Percentiles rank a stretch among this genome's conserved stretches.
These are phyloP conservation scores for Ogataea hybrid DNA, from an alignment of 1,139 yeast species.

Conservation along the genomic window DNA sequence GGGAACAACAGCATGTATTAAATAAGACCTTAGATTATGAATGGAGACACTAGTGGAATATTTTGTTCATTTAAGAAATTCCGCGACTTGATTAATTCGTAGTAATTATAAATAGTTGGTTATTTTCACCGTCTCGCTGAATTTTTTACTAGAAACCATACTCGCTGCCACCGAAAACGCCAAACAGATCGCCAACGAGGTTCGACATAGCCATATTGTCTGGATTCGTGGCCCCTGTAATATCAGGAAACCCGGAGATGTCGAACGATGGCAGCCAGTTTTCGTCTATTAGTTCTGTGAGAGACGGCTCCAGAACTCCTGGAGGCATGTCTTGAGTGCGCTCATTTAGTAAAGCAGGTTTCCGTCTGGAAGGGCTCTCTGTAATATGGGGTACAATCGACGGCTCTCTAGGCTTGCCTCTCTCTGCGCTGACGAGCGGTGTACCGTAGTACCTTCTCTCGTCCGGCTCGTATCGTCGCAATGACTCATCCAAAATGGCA, in stretches of 20 bases:
- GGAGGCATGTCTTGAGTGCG: neutral
- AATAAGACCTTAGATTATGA: neutral
- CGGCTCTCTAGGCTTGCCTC: slow-evolving; percentile 12
- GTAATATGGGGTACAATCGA: neutral
- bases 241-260: slow-evolving; percentile 13
- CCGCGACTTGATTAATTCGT: neutral
- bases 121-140: neutral
- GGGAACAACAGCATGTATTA: neutral
- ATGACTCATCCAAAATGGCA: slow-evolving; percentile 10
- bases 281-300: slow-evolving; percentile 18
- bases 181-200: slow-evolving; percentile 18
- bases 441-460: slow-evolving; percentile 6
- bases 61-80: neutral
- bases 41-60: neutral
- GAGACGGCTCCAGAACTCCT: slow-evolving; percentile 1
- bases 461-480: slow-evolving; percentile 7
- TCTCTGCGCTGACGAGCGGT: slow-evolving; percentile 14
- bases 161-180: slow-evolving; percentile 15
- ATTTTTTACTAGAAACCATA: slow-evolving; percentile 12
- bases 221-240: neutral
- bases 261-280: slow-evolving; percentile 24
- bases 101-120: neutral
- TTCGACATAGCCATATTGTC: neutral
- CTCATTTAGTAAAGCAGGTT: neutral
- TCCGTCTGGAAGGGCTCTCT: neutral